Base-by-base conservation (phyloP, 2,329 filamentous ascomycete genomes). In the Aspergillus flavus region DNA sequence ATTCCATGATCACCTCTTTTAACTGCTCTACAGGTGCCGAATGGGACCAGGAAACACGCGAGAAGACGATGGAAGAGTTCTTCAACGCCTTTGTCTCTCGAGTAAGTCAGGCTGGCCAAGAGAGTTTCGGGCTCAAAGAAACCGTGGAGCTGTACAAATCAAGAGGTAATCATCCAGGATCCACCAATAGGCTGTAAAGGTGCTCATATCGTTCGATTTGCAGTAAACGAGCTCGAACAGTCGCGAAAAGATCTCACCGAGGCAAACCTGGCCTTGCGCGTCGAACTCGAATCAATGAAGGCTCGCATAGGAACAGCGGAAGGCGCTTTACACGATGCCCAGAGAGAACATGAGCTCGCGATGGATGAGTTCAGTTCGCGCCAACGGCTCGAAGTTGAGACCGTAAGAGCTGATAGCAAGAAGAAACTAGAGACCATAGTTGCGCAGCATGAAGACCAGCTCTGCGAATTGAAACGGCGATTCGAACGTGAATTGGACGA, bases 21-120 rank as follows among this genome's bases (percentile, higher is more conserved):
- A 69, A 76, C 72, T 66, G 59, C 64, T 63, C 55, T 69, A 59
- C 70, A 77, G 75, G 72, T 61, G 65, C 68, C 59, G 74, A 74
- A 36, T 94, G 90, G 85, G 93, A 97, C 75, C 88, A 93, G 68
- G 89, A 93, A 70, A 87, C 87, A 65, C 88, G 90, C 67, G 85
- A 97, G 69, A 88, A 89, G 66, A 86, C 88, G 64, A 89, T 97
- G 79, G 92, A 96, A 71, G 82, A 84, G 21, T 85, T 94, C 71
- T 93, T 93, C 73, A 84, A 86, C 55, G 83, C 85, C 63, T 83
- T 98, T 65, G 90, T 90, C 72, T 85, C 89, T 62, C 89, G 91
- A 66, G 87, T 97, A 73, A 87, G 88, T 63, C 85, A 85, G 36
- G 89, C 91, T 26, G 84, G 90, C 12, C 85, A 85, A 46, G 89